phyloP scores from a whole-genome alignment of 108 stramenopile species.

The Nannochloropsis gaditana region DNA sequence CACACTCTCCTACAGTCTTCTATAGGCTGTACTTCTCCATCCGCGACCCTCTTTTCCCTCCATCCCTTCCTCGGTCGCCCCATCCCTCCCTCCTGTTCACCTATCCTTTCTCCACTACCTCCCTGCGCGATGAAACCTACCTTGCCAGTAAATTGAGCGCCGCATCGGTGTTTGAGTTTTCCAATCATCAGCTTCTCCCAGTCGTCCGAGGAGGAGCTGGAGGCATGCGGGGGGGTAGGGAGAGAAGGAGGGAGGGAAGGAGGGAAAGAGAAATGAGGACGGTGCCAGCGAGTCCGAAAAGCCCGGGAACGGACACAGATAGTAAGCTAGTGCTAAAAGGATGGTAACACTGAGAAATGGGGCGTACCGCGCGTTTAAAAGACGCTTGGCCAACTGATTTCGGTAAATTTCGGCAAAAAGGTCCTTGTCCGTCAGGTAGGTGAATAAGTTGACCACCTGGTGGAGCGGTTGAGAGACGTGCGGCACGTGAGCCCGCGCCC shows the following conservation, averaged over 20 bases:
- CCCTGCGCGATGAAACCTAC: conserved; percentile 52
- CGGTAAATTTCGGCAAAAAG: conserved; percentile 97
- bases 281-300: not conserved
- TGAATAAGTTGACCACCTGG: conserved; percentile 85
- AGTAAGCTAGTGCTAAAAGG: not conserved
- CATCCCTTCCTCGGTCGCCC: not conserved
- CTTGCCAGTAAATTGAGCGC: conserved; percentile 98
- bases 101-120: not conserved
- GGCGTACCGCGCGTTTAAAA: conserved; percentile 61
- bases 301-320: no score
- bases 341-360: not conserved
- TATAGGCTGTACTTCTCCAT: no score
- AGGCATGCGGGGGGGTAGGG: not conserved
- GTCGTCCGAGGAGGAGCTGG: conserved; percentile 87
- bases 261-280: not conserved
- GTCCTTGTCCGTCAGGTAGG: conserved; percentile 97
- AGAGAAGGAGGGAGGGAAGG: not conserved
- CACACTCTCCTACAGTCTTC: no score
- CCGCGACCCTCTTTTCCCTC: no score
- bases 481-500: no score
- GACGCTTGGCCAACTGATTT: conserved; percentile 93
- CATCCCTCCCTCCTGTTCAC: not conserved
- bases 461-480: not conserved
- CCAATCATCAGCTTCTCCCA: conserved; percentile 97
- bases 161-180: conserved; percentile 96